Conservation (phyloP, 2,329 filamentous ascomycete genomes). For the Alternaria arbusti region DNA sequence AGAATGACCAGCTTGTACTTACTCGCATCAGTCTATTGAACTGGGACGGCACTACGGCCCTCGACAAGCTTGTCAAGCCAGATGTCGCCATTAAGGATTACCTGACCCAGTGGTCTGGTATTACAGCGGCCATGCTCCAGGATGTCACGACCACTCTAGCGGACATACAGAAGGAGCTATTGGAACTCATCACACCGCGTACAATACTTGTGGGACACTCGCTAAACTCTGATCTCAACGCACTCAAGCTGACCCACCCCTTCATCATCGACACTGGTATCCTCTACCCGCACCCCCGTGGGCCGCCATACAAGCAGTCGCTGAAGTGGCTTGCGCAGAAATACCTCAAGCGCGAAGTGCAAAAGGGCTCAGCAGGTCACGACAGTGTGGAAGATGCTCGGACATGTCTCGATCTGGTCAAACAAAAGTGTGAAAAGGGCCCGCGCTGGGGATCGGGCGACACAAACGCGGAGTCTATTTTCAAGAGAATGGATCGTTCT, state of each 20-base stretch:
- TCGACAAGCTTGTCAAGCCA: conserved; percentile 94
- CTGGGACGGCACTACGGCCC: conserved; percentile 81
- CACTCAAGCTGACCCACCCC: conserved; percentile 85
- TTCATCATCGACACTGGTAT: conserved; percentile 93
- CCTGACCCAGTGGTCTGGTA: conserved; percentile 86
- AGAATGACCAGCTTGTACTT: conserved; percentile 78
- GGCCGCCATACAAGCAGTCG: conserved; percentile 86
- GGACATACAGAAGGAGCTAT: conserved; percentile 81
- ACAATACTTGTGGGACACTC: conserved; percentile 82
- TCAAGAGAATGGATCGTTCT: conserved; percentile 72
- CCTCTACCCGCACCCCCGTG: conserved; percentile 87
- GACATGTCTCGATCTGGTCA: conserved; percentile 90
- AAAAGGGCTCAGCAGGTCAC: conserved; percentile 80
- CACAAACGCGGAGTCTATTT: conserved; percentile 82
- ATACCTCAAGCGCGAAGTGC: conserved; percentile 85
- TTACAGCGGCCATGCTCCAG: conserved; percentile 83
- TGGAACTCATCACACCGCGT: conserved; percentile 72
- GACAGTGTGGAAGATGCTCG: conserved; percentile 92
- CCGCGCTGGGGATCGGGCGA: conserved; percentile 84
- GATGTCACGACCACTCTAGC: conserved; percentile 80
- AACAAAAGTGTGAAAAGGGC: conserved; percentile 94
- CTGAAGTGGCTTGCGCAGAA: conserved; percentile 89
- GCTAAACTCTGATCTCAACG: conserved; percentile 81
- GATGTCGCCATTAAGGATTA: conserved; percentile 89
- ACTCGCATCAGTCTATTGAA: conserved; percentile 86